These are phyloP conservation scores for Wickerhamomyces kurtzmanii DNA, from an alignment of 805 yeast species.

Conservation along the genomic window DNA sequence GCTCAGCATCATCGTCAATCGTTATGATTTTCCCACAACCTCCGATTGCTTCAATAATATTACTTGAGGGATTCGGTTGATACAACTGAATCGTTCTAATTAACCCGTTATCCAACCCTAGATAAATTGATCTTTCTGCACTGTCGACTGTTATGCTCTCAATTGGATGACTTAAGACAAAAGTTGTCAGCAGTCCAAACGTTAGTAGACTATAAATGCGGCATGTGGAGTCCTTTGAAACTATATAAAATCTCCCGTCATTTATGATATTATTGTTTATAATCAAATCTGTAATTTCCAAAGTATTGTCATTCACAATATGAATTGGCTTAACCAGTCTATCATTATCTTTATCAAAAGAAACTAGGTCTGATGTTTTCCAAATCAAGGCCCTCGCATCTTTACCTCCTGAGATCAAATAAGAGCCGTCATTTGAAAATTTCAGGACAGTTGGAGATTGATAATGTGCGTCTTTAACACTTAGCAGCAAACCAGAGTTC, in stretches of 20 bases:
- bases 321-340: conserved; percentile 42
- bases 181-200: conserved; percentile 48
- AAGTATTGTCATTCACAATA: conserved; percentile 44
- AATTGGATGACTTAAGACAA: conserved; percentile 54
- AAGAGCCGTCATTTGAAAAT: conserved; percentile 54
- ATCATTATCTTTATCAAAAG: conserved; percentile 21
- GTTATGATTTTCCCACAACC: conserved; percentile 19
- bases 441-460: conserved; percentile 57
- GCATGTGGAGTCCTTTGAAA: conserved; percentile 66
- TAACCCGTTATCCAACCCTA: conserved; percentile 57
- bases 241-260: conserved; percentile 59
- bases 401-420: conserved; percentile 63
- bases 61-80: conserved; percentile 16
- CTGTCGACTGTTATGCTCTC: conserved; percentile 61
- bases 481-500: conserved; percentile 60
- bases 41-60: conserved; percentile 16
- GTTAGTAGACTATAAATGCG: conserved; percentile 51
- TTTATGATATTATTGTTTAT: conserved; percentile 38
- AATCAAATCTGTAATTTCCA: conserved; percentile 39
- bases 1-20: conserved; percentile 35
- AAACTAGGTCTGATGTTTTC: conserved; percentile 53
- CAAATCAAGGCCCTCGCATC: conserved; percentile 78
- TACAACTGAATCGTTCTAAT: conserved; percentile 49
- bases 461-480: conserved; percentile 76
- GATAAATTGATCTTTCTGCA: conserved; percentile 64